Conservation (phyloP, 305 asterid genomes). For the Fraxinus floribunda region DNA sequence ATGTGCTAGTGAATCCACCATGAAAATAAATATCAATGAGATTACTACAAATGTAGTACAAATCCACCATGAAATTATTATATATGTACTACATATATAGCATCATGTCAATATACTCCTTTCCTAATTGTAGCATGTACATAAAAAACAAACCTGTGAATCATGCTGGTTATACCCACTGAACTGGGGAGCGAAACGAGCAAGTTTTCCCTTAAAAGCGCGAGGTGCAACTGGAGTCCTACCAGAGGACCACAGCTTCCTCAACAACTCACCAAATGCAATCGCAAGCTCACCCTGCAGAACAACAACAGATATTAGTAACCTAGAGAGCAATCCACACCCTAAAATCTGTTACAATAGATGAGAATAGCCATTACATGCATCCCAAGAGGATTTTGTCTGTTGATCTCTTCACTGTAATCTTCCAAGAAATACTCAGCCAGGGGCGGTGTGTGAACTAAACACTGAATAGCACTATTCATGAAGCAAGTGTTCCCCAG, state of each 20-base stretch:
- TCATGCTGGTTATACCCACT: conserved; percentile 98
- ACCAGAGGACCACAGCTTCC: conserved; percentile 97
- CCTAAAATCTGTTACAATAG: conserved; percentile 21
- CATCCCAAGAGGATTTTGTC: conserved; percentile 84
- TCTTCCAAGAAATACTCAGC: conserved; percentile 81
- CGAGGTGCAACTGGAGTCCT: conserved; percentile 90
- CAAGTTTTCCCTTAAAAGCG: conserved; percentile 87
- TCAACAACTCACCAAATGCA: conserved; percentile 87
- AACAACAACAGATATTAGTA: conserved; percentile 30
- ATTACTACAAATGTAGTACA: neutral
- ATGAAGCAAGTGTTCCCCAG: conserved; percentile 96
- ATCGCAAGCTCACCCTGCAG: conserved; percentile 96
- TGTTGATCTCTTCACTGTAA: conserved; percentile 80
- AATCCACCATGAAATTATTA: neutral
- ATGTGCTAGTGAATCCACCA: neutral
- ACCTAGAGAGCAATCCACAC: conserved; percentile 16
- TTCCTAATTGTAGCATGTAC: neutral
- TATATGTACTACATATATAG: neutral
- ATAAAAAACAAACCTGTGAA: conserved; percentile 64
- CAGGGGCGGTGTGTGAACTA: conserved; percentile 93
- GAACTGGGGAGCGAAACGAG: conserved; percentile 97
- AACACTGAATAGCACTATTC: conserved; percentile 92
- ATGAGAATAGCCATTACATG: conserved; percentile 52
- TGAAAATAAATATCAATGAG: neutral
- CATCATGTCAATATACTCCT: neutral